Conservation (phyloP, 306 rosid species). For the Rubus parviflorus region DNA sequence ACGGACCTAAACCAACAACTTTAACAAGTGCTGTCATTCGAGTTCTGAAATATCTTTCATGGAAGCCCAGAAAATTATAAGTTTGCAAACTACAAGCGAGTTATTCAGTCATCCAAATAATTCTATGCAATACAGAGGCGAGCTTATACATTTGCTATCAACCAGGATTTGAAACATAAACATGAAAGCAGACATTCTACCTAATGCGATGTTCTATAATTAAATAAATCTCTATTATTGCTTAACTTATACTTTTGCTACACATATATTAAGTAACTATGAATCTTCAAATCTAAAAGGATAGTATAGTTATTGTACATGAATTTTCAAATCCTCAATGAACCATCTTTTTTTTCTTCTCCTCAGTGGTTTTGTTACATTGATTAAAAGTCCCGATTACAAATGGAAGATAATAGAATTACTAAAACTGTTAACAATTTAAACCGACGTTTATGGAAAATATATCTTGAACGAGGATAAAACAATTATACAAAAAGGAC, state of each 20-base stretch:
- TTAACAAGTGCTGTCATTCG: not conserved
- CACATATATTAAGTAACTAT: not conserved
- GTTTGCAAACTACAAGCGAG: not conserved
- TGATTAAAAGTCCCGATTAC: not conserved
- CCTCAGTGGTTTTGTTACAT: not conserved
- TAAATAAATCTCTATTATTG: not conserved
- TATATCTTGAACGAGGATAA: not conserved
- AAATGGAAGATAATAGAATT: not conserved
- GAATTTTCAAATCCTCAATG: not conserved
- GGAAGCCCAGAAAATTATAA: not conserved
- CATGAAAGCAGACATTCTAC: not conserved
- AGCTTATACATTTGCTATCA: not conserved
- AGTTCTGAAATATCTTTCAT: not conserved
- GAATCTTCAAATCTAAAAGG: not conserved
- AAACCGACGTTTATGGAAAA: not conserved
- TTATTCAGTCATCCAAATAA: not conserved
- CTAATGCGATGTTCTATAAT: not conserved
- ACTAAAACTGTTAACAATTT: not conserved
- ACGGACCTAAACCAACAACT: not conserved
- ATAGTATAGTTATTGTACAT: not conserved
- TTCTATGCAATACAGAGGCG: not conserved
- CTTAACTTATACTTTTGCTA: not conserved
- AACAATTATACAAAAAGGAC: not conserved
- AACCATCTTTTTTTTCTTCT: not conserved
- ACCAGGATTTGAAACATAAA: not conserved